phyloP scores from a whole-genome alignment of 75 land plant genomes.

The Pinus albicaulis region DNA sequence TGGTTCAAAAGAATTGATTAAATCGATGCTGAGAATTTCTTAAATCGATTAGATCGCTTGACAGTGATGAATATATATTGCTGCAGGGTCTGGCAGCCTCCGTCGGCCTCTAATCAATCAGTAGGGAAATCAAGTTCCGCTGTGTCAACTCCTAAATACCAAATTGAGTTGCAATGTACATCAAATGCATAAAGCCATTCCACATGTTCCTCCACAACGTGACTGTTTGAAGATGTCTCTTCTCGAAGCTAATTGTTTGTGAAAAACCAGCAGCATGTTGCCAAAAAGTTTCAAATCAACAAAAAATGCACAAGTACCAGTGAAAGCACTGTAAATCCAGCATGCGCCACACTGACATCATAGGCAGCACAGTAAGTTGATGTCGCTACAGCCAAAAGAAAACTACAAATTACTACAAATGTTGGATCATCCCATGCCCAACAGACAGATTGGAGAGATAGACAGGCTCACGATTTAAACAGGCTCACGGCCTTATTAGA shows the following conservation, averaged over 20 bases:
- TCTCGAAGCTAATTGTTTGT: conserved; percentile 85
- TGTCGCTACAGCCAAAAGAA: conserved; percentile 73
- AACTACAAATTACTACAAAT: conserved; percentile 75
- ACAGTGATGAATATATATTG: too few species aligned
- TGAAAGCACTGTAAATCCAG: conserved; percentile 61
- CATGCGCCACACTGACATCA: conserved; percentile 57
- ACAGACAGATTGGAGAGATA: too few species aligned
- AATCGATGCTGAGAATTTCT: too few species aligned
- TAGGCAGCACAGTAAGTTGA: conserved; percentile 93
- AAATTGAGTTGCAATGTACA: too few species aligned
- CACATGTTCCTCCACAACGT: conserved; percentile 92
- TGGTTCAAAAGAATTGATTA: too few species aligned
- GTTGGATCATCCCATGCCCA: conserved; percentile 99
- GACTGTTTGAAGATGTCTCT: conserved; percentile 71
- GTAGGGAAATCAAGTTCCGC: too few species aligned
- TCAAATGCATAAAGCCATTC: conserved; percentile 51
- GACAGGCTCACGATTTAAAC: too few species aligned
- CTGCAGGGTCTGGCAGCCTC: too few species aligned
- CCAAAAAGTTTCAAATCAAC: conserved; percentile 61
- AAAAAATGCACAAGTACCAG: conserved; percentile 77
- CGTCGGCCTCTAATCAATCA: too few species aligned
- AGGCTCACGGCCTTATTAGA: too few species aligned
- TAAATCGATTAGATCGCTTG: too few species aligned
- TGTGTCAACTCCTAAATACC: too few species aligned
- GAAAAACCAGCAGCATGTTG: conserved; percentile 67